Percentiles rank a stretch among this genome's conserved stretches.
Evolutionary conservation across 331 rosid species (phyloP).

Genomic region (Quercus phellos): DNA sequence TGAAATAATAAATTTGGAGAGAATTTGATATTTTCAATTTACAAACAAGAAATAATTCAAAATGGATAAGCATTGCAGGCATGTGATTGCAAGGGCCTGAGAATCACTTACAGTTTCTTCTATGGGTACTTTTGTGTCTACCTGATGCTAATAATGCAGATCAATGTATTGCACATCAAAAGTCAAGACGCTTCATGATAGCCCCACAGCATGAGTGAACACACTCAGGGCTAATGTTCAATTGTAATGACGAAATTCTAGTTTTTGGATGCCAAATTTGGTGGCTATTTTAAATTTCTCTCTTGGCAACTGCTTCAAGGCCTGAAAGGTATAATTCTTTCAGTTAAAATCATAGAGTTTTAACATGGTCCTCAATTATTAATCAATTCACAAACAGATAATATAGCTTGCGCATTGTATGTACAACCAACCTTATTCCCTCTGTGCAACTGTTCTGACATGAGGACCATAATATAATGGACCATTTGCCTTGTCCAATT

Average conservation of each 20-base stretch:
- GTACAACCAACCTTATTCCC: too few relatives aligned
- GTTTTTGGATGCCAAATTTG: constrained; percentile 28
- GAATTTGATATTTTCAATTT: not conserved
- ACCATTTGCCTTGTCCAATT: too few relatives aligned
- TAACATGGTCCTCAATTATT: not conserved
- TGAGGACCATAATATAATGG: not conserved
- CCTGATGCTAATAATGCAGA: constrained; percentile 53
- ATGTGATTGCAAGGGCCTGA: not conserved
- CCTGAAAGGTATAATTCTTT: constrained; percentile 11
- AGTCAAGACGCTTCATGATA: constrained; percentile 42
- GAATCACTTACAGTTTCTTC: constrained; percentile 36
- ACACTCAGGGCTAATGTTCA: constrained; percentile 25
- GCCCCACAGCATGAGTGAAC: constrained; percentile 39
- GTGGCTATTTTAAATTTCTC: constrained; percentile 36
- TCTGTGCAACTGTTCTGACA: too few relatives aligned
- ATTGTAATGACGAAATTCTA: not conserved
- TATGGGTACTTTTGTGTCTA: constrained; percentile 39
- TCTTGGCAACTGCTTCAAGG: constrained; percentile 35
- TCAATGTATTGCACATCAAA: constrained; percentile 35
- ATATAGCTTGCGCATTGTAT: not conserved
- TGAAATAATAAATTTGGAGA: not conserved
- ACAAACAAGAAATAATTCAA: not conserved
- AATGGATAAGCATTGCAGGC: not conserved
- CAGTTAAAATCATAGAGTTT: not conserved
- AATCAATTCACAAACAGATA: not conserved